These are phyloP conservation scores for Vaccinium darrowii DNA, from an alignment of 148 eudicot genomes.

Conservation along the genomic window DNA sequence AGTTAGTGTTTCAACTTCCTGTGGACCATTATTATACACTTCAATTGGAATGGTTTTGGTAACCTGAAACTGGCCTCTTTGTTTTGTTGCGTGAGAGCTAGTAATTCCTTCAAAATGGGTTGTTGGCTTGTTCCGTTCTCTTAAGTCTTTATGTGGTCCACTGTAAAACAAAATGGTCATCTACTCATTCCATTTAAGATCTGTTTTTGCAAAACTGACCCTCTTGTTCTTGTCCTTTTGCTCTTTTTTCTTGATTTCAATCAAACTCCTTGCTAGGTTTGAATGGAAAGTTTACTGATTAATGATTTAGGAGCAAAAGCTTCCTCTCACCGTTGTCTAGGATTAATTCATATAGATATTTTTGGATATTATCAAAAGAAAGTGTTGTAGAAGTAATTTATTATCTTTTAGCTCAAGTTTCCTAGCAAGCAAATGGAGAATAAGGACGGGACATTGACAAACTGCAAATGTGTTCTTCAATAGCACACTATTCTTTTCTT, in stretches of 20 bases:
- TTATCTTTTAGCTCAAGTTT: neutral
- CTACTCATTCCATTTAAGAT: too few species aligned
- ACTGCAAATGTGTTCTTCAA: neutral
- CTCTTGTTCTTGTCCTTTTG: neutral
- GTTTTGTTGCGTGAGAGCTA: neutral
- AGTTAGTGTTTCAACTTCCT: neutral
- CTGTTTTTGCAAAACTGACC: neutral
- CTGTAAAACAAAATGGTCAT: too few species aligned
- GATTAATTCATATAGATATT: neutral
- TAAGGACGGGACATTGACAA: neutral
- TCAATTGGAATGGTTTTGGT: neutral
- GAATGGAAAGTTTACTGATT: neutral
- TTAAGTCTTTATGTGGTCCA: too few species aligned
- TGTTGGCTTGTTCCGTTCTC: neutral
- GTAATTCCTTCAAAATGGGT: neutral
- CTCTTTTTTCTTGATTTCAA: neutral
- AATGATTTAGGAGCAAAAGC: conserved; percentile 6
- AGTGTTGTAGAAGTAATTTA: neutral
- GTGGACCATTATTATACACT: neutral
- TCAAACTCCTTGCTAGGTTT: neutral
- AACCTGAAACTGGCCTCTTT: neutral
- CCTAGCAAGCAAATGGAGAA: neutral
- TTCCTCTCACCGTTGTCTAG: neutral
- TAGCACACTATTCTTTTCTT: neutral
- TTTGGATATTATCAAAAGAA: neutral